Base-by-base conservation (phyloP, 106 monocot genomes). In the Dioscorea alata region DNA sequence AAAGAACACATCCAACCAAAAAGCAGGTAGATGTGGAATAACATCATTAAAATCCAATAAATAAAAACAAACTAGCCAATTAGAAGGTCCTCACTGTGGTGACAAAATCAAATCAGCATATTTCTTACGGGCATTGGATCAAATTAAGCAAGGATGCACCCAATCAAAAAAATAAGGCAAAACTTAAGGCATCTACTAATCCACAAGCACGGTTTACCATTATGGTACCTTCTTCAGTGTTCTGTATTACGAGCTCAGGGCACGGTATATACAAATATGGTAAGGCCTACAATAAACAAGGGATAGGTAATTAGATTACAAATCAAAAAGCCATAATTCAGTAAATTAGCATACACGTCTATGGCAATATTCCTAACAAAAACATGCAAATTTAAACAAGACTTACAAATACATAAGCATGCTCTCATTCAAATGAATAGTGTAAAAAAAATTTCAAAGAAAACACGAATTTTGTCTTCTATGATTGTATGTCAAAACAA, bases 271-370 rank as follows among this genome's bases (percentile, higher is more conserved):
- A n/a, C n/a, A n/a, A n/a, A n/a, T n/a, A n/a, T n/a, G n/a, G n/a
- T n/a, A 97, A 85, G n/a, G 81, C 97, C 97, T 97, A 34, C 72
- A 28, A 90, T 21, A 75, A 54, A 71, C 48, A 33, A 42, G 49
- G 2, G 12, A 21, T 28, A 19, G 12, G 48, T 0, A 49, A 6
- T 20, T 66, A 9, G 49, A 66, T 20, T 66, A 1, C 2, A 49
- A 66, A 54, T 18, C 28, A 54, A 54, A 54, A 54, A 14, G 5
- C 15, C 54, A 54, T 54, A 42, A 42, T 42, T 42, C 42, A 42
- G 42, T 6, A 42, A 42, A 42, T 42, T 6, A 42, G 42, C 9
- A 2, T 8, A 8, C 6, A 8, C 6, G 9, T 54, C 2, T 14
- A 54, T 8, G 9, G 15, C 13, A 54, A 19, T 54, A 18, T 54